Evolutionary conservation across 208 protist genomes (phyloP), one percentile per base, ranked within the genome.

Genomic region (Eutreptiella sp.): DNA sequence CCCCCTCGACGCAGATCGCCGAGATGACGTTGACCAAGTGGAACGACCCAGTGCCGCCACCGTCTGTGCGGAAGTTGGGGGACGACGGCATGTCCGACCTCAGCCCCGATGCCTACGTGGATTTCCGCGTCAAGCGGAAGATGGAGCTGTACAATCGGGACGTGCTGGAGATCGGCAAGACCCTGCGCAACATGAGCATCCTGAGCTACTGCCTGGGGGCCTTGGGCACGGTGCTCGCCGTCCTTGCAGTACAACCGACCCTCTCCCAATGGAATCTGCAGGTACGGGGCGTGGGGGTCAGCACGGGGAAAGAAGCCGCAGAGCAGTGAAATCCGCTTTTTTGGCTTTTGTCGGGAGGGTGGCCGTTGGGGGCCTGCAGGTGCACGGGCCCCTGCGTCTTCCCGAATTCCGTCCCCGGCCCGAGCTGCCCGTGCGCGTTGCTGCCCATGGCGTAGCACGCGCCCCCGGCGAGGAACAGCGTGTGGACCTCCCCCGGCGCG

Each of bases 181-280:
- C 14, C 9, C 33, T 53, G 50, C 33, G 31, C 36, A 9, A 26
- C n/a, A 57, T 57, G 31, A 57, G 31, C 21, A 16, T 57, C 16
- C 11, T 46, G n/a, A 57, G 33, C 23, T 57, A 57, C 50, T 24
- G n/a, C 36, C 23, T 57, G 9, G 50, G 50, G 11, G 50, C 50
- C 9, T 32, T 57, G 50, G 50, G 50, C 50, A 57, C 50, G 11
- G 50, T 9, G 36, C 29, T 57, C n/a, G 50, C 50, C 14, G 50
- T 33, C n/a, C 36, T 57, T 11, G 50, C 50, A 14, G n/a, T 57
- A 57, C 50, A 57, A 57, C 36, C 33, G n/a, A n/a, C n/a, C n/a
- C n/a, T n/a, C n/a, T n/a, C n/a, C n/a, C n/a, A n/a, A n/a, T n/a
- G n/a, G n/a, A n/a, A n/a, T n/a, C n/a, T n/a, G n/a, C n/a, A n/a